A percentile compares a stretch with the other conserved stretches of the same genome.
Conservation (phyloP, 129 eudicot genomes). For the Calendula officinalis region DNA sequence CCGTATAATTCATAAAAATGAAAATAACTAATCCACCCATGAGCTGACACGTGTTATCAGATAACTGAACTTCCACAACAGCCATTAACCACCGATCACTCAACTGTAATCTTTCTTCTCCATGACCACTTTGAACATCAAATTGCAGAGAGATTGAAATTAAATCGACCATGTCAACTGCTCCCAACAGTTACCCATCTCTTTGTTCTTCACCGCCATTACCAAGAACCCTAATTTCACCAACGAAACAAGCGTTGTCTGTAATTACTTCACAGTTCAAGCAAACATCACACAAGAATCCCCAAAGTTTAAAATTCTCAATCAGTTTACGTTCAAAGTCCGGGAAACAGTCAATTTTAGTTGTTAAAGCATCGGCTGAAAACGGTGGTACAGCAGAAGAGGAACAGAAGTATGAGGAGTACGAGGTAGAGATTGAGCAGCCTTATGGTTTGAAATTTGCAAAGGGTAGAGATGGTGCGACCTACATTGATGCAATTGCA, state of each 20-base stretch:
- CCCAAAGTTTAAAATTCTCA: constrained; percentile 22
- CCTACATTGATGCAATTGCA: constrained; percentile 96
- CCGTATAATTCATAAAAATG: too few species aligned
- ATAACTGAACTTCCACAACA: constrained; percentile 21
- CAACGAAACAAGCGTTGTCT: constrained; percentile 20
- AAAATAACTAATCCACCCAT: constrained; percentile 12
- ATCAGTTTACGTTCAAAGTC: constrained; percentile 26
- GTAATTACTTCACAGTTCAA: constrained; percentile 31
- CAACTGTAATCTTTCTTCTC: constrained; percentile 23
- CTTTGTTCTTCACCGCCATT: constrained; percentile 62
- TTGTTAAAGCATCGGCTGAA: constrained; percentile 47
- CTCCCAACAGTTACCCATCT: constrained; percentile 58
- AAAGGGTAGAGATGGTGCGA: constrained; percentile 95
- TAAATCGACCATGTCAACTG: constrained; percentile 35
- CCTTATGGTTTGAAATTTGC: constrained; percentile 81
- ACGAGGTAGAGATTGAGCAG: constrained; percentile 85
- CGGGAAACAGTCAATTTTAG: constrained; percentile 28
- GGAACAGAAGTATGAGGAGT: constrained; percentile 61
- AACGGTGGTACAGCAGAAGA: constrained; percentile 18
- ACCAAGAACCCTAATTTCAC: constrained; percentile 22
- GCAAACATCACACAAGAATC: constrained; percentile 21
- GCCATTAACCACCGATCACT: constrained; percentile 45
- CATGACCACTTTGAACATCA: constrained; percentile 12
- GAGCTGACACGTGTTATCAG: constrained; percentile 43
- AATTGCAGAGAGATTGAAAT: constrained; percentile 8